Conservation (phyloP, 305 asterid genomes). For the Caryopteris hybrid region DNA sequence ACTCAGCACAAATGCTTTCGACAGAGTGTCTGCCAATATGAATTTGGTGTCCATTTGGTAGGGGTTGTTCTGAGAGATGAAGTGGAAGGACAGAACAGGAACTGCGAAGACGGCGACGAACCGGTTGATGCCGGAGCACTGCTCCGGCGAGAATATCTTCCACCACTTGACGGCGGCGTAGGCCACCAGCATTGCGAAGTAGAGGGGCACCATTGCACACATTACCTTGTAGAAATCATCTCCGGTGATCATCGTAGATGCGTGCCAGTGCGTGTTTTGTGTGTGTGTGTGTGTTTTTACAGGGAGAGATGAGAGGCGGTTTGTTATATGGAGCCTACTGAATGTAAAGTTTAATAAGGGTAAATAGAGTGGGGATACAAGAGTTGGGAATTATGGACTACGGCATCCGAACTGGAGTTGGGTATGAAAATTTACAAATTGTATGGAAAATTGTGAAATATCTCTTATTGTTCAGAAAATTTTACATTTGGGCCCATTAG, state of each 20-base stretch:
- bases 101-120: slow-evolving; percentile 67
- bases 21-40: slow-evolving; percentile 56
- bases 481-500: no score
- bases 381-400: no score
- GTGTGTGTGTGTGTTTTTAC: no score
- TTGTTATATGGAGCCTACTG: no score
- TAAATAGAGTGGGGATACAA: no score
- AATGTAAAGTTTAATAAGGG: no score
- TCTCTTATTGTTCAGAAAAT: no score
- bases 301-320: no score
- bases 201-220: slow-evolving; percentile 72
- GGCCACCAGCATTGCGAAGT: slow-evolving; percentile 64
- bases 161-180: slow-evolving; percentile 66
- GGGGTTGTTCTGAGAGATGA: slow-evolving; percentile 71
- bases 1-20: slow-evolving; percentile 37
- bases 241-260: slow-evolving; percentile 43
- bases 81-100: slow-evolving; percentile 70
- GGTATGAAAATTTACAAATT: no score
- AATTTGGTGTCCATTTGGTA: slow-evolving; percentile 58
- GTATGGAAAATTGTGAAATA: no score
- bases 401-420: no score
- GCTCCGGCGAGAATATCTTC: slow-evolving; percentile 67
- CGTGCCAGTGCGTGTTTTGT: no score
- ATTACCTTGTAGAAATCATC: slow-evolving; percentile 61
- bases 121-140: slow-evolving; percentile 72